Percentiles rank a stretch among this genome's conserved stretches.
Conservation (phyloP, 371 early-diverging fungal species). For the Mortierella sp. region DNA sequence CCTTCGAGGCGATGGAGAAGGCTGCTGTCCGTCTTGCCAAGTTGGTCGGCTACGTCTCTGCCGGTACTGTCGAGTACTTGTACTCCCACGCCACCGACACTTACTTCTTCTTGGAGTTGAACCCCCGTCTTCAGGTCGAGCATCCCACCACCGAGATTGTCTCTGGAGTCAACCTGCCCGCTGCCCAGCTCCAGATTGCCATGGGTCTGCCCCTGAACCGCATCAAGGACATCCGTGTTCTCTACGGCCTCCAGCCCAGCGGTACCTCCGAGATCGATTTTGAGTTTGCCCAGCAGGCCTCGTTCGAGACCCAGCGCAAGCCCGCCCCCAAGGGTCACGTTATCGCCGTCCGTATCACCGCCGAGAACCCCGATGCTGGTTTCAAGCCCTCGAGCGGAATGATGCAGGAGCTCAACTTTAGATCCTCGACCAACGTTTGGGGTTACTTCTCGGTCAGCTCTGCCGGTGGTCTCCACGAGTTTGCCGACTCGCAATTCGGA, state of each 20-base stretch:
- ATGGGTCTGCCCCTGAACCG: conserved; percentile 97
- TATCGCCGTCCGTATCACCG: conserved; percentile 98
- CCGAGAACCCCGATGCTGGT: conserved; percentile 99
- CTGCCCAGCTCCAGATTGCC: conserved; percentile 97
- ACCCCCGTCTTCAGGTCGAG: conserved; percentile 99
- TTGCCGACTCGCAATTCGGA: conserved; percentile 99
- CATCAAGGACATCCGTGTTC: conserved; percentile 94
- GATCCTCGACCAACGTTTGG: conserved; percentile 96
- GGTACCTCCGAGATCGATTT: conserved; percentile 94
- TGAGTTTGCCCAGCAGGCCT: conserved; percentile 83
- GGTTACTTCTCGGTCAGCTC: conserved; percentile 98
- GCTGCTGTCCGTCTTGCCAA: conserved; percentile 96
- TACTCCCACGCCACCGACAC: conserved; percentile 88
- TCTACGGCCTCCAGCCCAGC: conserved; percentile 91
- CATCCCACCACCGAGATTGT: conserved; percentile 99
- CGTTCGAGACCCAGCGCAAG: conserved; percentile 87
- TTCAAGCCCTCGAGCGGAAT: conserved; percentile 98
- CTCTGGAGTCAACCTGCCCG: conserved; percentile 97
- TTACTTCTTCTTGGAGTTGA: conserved; percentile 98
- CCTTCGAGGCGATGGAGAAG: conserved; percentile 93
- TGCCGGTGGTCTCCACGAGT: conserved; percentile 97
- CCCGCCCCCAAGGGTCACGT: conserved; percentile 98
- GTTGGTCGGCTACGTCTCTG: conserved; percentile 95
- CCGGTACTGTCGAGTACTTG: conserved; percentile 99
- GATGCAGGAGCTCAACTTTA: conserved; percentile 96